Percentiles rank a stretch among this genome's conserved stretches.
phyloP scores from a whole-genome alignment of 164 flowering plant genomes.

The Macadamia tetraphylla region DNA sequence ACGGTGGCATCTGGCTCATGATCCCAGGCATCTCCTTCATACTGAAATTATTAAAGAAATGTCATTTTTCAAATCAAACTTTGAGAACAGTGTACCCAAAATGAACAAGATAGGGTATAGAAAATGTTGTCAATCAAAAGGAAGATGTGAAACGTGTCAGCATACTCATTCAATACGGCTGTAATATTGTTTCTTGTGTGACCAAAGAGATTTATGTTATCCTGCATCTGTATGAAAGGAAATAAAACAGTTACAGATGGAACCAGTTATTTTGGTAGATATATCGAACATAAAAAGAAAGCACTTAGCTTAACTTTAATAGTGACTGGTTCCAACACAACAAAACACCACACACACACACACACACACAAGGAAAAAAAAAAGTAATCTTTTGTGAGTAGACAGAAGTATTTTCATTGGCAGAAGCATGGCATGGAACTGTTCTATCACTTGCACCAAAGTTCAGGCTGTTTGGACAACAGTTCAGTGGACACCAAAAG shows the following conservation, averaged over 20 bases:
- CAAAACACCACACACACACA: no score
- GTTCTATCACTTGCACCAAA: no score
- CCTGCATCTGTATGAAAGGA: conserved; percentile 51
- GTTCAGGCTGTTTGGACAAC: no score
- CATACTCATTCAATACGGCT: conserved; percentile 67
- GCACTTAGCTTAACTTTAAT: no score
- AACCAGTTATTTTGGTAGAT: not conserved
- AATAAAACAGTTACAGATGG: not conserved
- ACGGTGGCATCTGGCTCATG: conserved; percentile 86
- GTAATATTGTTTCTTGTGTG: conserved; percentile 59
- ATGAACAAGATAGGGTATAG: not conserved
- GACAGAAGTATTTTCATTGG: no score
- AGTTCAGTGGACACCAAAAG: no score
- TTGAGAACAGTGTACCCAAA: not conserved
- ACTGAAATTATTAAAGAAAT: conserved; percentile 36
- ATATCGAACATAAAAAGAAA: no score
- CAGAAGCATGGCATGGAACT: no score
- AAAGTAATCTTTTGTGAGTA: no score
- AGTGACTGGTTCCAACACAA: no score
- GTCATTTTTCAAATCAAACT: conserved; percentile 6
- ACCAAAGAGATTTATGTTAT: conserved; percentile 69
- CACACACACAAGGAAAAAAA: no score
- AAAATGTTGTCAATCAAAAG: not conserved
- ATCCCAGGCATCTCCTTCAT: conserved; percentile 75
- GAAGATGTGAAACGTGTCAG: conserved; percentile 8